Conservation (phyloP, 306 rosid genomes). For the Prunus fruticosa region DNA sequence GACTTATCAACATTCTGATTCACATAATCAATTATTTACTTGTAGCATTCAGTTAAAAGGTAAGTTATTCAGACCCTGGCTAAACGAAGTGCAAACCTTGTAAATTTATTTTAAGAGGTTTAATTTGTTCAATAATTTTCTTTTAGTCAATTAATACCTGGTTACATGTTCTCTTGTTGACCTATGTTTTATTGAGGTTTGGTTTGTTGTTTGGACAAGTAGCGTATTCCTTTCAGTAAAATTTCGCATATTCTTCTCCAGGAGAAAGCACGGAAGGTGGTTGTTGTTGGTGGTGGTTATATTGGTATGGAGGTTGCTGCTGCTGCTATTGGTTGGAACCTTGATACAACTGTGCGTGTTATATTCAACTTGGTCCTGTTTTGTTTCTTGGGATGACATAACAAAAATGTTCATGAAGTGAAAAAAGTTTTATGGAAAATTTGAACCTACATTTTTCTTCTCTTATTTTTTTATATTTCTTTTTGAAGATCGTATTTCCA, state of each 20-base stretch:
- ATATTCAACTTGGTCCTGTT: constrained; percentile 13
- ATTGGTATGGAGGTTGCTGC: constrained; percentile 99
- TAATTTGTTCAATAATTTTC: not conserved
- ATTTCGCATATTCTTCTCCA: constrained; percentile 24
- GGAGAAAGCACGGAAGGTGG: constrained; percentile 77
- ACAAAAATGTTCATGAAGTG: not conserved
- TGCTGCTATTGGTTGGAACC: constrained; percentile 90
- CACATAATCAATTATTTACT: not conserved
- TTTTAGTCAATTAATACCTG: not conserved
- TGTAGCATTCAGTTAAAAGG: not conserved
- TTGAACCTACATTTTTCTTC: not conserved
- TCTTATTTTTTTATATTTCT: constrained; percentile 10
- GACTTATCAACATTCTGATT: no score
- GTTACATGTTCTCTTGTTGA: not conserved
- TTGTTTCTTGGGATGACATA: not conserved
- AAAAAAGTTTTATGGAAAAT: not conserved
- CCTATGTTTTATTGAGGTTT: not conserved
- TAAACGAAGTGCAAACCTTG: not conserved
- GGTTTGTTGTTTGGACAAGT: not conserved
- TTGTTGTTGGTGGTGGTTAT: constrained; percentile 93
- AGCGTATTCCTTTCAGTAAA: not conserved
- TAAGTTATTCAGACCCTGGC: not conserved
- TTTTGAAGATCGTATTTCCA: constrained; percentile 67
- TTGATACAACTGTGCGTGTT: constrained; percentile 80
- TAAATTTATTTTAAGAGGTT: not conserved